Evolutionary conservation across 306 rosid species (phyloP), one percentile per base, ranked within the genome.

Genomic region (Acmispon strigosus): DNA sequence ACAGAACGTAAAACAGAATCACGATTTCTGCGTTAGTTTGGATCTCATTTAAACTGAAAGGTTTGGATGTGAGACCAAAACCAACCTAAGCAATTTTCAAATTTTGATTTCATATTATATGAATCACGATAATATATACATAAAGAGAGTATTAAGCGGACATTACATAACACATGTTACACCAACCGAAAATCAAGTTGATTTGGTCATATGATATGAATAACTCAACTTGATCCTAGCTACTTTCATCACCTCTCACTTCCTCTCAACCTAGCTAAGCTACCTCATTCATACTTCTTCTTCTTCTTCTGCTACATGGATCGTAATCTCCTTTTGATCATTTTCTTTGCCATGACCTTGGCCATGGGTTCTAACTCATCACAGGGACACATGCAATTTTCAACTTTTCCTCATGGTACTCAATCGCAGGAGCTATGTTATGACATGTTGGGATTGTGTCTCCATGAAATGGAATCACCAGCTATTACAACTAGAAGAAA

Each of bases 391-490:
- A 18, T 53, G 8, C 59, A 75, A 18, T 47, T 65, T 24, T 49
- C 69, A 42, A 72, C 20, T 18, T 37, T 50, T 60, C 27, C 41
- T 50, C 32, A 55, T 10, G 54, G 16, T n/a, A 34, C 29, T n/a
- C 6, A 10, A 11, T 19, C 57, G 2, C 16, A 17, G 6, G 2
- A n/a, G n/a, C n/a, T 44, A 37, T 80, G 87, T 14, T 51, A 58
- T 10, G 66, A 75, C 24, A 12, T 22, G 12, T 36, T 81, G 1
- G 86, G 86, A 0, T 75, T 81, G 27, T 49, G 84, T 54, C 34
- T 51, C 2, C 48, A 74, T 1, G 81, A 77, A 54, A 52, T 66
- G 66, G 84, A 62, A 49, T 0, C 4, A 27, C 0, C 32, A 27
- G 32, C 83, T 66, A 4, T 18, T 7, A 37, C 0, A 15, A 72